Percentiles rank a stretch among this genome's conserved stretches.
Conservation (phyloP, 2,329 filamentous ascomycete species). For the Scedosporium boydii region DNA sequence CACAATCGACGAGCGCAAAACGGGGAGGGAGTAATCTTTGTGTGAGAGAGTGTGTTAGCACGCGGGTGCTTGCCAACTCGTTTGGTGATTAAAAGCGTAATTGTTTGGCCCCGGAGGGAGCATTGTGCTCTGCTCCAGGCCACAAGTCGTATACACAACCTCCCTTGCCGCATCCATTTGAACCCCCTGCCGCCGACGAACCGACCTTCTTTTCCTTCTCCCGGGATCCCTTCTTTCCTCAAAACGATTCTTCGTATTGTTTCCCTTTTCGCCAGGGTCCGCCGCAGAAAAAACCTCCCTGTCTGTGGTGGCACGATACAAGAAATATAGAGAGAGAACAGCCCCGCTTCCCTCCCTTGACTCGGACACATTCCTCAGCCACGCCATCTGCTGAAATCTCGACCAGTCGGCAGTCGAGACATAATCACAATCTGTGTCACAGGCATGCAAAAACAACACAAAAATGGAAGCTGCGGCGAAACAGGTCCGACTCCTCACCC, state of each 20-base stretch:
- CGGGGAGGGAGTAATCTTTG: too few relatives aligned
- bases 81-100: background rate
- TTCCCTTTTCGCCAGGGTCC: background rate
- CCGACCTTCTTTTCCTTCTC: background rate
- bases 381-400: background rate
- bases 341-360: background rate
- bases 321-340: background rate
- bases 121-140: conserved; percentile 8
- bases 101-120: conserved; percentile 5
- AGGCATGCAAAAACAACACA: conserved; percentile 7
- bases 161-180: background rate
- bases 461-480: conserved; percentile 50
- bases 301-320: too few relatives aligned
- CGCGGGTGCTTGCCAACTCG: background rate
- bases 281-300: too few relatives aligned
- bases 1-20: background rate
- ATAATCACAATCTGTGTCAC: background rate
- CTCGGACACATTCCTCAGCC: background rate
- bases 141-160: background rate
- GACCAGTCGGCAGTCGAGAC: background rate
- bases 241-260: background rate
- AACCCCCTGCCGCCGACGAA: background rate
- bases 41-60: background rate
- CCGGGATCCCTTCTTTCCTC: background rate
- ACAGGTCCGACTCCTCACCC: conserved; percentile 42